phyloP scores from a whole-genome alignment of 2,329 filamentous ascomycete genomes.

The Fusarium subglutinans region DNA sequence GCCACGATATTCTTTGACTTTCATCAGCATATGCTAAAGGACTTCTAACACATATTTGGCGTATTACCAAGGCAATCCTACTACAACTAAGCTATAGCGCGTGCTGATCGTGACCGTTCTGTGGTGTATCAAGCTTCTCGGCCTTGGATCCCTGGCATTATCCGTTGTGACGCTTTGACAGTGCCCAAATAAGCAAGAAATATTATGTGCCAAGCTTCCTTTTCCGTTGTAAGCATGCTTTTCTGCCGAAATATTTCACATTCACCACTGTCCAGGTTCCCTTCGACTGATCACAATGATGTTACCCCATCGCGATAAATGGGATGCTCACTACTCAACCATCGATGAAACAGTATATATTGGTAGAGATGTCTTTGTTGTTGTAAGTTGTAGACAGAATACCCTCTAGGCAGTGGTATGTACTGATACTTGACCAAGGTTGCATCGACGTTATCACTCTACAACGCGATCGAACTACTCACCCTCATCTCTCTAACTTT shows the following conservation, averaged over 20 bases:
- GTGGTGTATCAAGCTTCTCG: background rate
- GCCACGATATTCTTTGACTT: background rate
- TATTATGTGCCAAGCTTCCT: background rate
- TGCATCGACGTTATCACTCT: conserved; percentile 31
- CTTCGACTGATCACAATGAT: background rate
- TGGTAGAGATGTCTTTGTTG: conserved; percentile 11
- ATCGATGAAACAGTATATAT: conserved; percentile 14
- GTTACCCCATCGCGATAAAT: conserved; percentile 2
- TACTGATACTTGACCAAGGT: background rate
- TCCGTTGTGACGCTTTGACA: background rate
- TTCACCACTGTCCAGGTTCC: background rate
- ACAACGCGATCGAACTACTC: conserved; percentile 46
- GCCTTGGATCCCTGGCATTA: background rate
- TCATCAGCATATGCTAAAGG: background rate
- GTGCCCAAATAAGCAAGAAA: background rate
- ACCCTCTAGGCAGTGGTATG: accelerated
- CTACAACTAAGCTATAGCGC: background rate
- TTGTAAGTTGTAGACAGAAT: conserved; percentile 9
- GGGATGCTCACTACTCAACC: background rate
- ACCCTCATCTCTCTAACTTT: conserved; percentile 47
- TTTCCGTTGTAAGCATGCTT: background rate
- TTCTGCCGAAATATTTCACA: background rate
- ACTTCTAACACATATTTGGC: background rate
- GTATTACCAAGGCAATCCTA: background rate
- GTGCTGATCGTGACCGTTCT: background rate